These are phyloP conservation scores for Colletotrichum liaoningense DNA, from an alignment of 2,329 filamentous ascomycete genomes.

Conservation along the genomic window DNA sequence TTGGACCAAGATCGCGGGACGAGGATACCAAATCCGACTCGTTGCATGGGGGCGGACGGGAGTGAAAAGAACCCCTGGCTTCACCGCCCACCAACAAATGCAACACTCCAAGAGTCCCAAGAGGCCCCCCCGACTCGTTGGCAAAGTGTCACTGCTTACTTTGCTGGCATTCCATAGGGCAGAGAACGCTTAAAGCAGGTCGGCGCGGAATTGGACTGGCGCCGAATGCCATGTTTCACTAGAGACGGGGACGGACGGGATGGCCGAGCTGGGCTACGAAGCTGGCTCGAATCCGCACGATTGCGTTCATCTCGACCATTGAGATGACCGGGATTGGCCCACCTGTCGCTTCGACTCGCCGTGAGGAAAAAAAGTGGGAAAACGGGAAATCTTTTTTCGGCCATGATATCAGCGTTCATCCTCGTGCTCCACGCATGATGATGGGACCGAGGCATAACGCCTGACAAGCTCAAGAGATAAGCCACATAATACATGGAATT, in stretches of 20 bases:
- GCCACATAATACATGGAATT: background rate
- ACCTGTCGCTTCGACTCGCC: constrained; percentile 3
- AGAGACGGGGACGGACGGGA: constrained; percentile 17
- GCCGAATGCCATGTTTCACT: constrained; percentile 33
- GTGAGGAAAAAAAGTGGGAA: constrained; percentile 31
- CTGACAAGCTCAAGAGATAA: constrained; percentile 18
- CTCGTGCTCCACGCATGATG: constrained; percentile 30
- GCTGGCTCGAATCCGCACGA: constrained; percentile 1
- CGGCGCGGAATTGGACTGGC: constrained; percentile 25
- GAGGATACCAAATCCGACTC: constrained; percentile 1
- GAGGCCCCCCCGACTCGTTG: background rate
- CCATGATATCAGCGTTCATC: constrained; percentile 33
- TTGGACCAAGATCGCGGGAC: background rate
- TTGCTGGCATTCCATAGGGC: background rate
- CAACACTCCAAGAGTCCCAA: background rate
- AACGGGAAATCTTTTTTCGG: constrained; percentile 15
- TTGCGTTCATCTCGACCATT: constrained; percentile 27
- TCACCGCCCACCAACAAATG: background rate
- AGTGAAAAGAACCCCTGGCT: constrained; percentile 5
- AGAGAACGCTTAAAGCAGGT: background rate
- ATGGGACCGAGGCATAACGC: constrained; percentile 31
- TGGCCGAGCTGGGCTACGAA: constrained; percentile 18
- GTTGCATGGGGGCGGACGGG: background rate
- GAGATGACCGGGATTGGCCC: constrained; percentile 16
- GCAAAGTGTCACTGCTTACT: background rate